A percentile compares a stretch with the other conserved stretches of the same genome.
phyloP scores from a whole-genome alignment of 2,329 filamentous ascomycete genomes.

The Hortaea werneckii region DNA sequence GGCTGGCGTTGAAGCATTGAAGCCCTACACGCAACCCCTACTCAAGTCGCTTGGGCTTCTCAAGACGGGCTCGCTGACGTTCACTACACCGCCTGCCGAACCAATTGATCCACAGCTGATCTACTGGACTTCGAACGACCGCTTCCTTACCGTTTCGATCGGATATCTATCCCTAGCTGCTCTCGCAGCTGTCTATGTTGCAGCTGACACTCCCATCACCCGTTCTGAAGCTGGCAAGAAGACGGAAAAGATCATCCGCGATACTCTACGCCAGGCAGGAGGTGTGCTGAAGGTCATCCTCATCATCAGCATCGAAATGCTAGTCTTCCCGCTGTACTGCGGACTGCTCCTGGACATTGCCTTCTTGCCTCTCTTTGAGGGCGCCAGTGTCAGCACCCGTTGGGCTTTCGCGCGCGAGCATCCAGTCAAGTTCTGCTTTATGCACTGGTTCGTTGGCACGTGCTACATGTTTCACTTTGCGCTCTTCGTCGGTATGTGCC shows the following conservation, averaged over 20 bases:
- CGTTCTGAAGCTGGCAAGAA: conserved; percentile 47
- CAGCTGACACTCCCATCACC: conserved; percentile 61
- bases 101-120: conserved; percentile 29
- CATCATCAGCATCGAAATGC: conserved; percentile 98
- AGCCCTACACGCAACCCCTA: conserved; percentile 10
- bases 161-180: conserved; percentile 73
- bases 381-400: conserved; percentile 66
- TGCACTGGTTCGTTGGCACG: conserved; percentile 97
- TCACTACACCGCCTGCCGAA: conserved; percentile 5
- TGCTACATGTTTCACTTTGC: conserved; percentile 99
- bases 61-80: conserved; percentile 13
- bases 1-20: conserved; percentile 7
- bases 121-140: conserved; percentile 43
- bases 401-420: conserved; percentile 67
- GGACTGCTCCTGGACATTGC: conserved; percentile 82
- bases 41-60: conserved; percentile 12
- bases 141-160: conserved; percentile 62
- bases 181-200: conserved; percentile 69
- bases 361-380: conserved; percentile 77
- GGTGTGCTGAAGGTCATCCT: conserved; percentile 96
- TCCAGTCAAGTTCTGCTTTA: conserved; percentile 84
- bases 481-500: conserved; percentile 96
- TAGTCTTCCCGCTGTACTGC: conserved; percentile 92
- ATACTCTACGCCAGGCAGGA: conserved; percentile 81
- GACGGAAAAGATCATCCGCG: conserved; percentile 66